Evolutionary conservation across 2,329 filamentous ascomycete species (phyloP).

Genomic region (Seiridium cupressi): DNA sequence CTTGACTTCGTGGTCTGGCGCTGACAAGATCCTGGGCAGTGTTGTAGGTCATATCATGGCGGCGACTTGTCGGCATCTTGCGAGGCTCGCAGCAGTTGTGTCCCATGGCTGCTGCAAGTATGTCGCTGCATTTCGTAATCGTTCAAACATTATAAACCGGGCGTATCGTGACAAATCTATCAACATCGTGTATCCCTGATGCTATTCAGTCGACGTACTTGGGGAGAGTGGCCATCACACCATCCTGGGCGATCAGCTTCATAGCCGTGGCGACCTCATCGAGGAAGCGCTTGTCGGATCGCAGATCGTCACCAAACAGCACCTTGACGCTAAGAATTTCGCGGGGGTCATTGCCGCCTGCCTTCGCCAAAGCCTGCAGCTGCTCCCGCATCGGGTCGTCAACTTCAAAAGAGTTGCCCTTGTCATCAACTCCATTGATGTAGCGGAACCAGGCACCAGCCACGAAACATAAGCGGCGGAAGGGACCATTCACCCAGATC

Average conservation of each 20-base stretch:
- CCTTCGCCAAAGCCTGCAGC: slow-evolving; percentile 42
- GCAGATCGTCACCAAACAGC: slow-evolving; percentile 51
- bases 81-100: too few species aligned
- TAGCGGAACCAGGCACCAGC: slow-evolving; percentile 47
- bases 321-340: slow-evolving; percentile 42
- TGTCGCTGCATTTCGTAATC: neutral
- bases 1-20: neutral
- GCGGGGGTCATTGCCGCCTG: slow-evolving; percentile 38
- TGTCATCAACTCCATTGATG: slow-evolving; percentile 47
- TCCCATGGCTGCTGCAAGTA: too few species aligned
- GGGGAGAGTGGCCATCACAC: slow-evolving; percentile 46
- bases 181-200: neutral
- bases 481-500: slow-evolving; percentile 43
- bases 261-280: slow-evolving; percentile 44
- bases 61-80: too few species aligned
- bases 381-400: slow-evolving; percentile 49
- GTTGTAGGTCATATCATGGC: too few species aligned
- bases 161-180: neutral
- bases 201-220: slow-evolving; percentile 36
- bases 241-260: slow-evolving; percentile 43
- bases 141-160: neutral
- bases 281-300: slow-evolving; percentile 45
- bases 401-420: slow-evolving; percentile 37
- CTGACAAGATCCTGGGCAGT: neutral
- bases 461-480: slow-evolving; percentile 47